Percentiles rank a stretch among this genome's conserved stretches.
phyloP scores from a whole-genome alignment of 164 flowering plant species.

The Saururus chinensis region DNA sequence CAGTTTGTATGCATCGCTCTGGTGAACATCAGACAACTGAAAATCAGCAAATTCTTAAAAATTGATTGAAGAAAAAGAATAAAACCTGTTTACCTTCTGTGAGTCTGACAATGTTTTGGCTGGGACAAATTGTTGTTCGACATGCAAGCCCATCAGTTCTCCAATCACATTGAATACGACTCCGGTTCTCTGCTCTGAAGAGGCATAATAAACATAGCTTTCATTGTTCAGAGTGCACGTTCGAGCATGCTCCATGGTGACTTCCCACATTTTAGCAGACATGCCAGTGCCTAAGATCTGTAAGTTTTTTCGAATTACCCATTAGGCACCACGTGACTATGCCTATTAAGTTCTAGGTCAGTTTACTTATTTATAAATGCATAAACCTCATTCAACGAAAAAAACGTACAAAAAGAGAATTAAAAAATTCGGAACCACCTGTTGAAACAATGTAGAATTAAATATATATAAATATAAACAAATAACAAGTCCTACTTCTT shows the following conservation, averaged over 20 bases:
- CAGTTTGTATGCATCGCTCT: constrained; percentile 48
- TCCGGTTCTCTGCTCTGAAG: constrained; percentile 30
- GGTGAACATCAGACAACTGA: constrained; percentile 8
- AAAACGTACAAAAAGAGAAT: too few species aligned
- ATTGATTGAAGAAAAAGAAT: background rate
- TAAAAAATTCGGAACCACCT: too few species aligned
- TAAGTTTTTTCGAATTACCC: constrained; percentile 2
- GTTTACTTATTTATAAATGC: too few species aligned
- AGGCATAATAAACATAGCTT: constrained; percentile 31
- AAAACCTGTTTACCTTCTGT: constrained; percentile 40
- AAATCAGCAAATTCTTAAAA: background rate
- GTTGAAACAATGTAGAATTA: too few species aligned
- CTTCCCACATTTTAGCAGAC: constrained; percentile 78
- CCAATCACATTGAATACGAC: constrained; percentile 68
- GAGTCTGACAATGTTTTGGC: constrained; percentile 44
- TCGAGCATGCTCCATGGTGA: constrained; percentile 60
- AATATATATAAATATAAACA: too few species aligned
- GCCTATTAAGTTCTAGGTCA: too few species aligned
- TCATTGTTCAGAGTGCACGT: constrained; percentile 48
- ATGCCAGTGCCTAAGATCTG: constrained; percentile 73
- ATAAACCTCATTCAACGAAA: too few species aligned
- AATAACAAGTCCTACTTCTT: too few species aligned
- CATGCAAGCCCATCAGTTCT: constrained; percentile 41
- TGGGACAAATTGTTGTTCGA: constrained; percentile 34
- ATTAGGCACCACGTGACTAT: too few species aligned